Base-by-base conservation (phyloP, 2,329 filamentous ascomycete species). In the Leptosphaerulina australis region DNA sequence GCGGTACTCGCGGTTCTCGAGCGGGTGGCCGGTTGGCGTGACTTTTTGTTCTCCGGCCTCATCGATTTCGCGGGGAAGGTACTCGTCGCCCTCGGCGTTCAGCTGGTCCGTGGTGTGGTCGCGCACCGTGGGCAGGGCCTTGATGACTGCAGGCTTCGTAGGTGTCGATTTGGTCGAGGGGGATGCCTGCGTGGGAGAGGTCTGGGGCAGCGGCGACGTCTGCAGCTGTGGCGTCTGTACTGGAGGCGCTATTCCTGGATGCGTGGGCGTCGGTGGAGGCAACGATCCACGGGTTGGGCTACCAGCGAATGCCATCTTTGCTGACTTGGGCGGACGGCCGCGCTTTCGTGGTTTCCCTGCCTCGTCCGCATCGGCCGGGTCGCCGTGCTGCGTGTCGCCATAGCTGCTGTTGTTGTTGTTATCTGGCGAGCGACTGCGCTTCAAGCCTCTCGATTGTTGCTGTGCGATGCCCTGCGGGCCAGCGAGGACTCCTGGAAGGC, bases 51-150 rank as follows among this genome's bases (percentile, higher is more conserved):
- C 94, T 45, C 94, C 94, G 33, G 87, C 88, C 44, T 96, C 90
- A 69, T 99, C 94, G 55, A 88, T 88, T 74, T 99, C 94, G 64
- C 94, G 88, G 20, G 93, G 91, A 26, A 97, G 82, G 73, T 97
- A 99, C 75, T 99, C 94, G 71, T 97, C 94, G 55, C 90, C 89
- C 65, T 91, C 89, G 21, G 88, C 81, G 43, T 90, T 91, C 22
- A 99, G 83, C 73, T 97, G 93, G 71, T 97, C 93, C 12, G 93
- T 97, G 2, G 94, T 99, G 72, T 99, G 94, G 68, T 99, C 94
- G 74, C 94, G 83, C 11, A 97, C 94, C 3, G 94, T 97, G 2
- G 94, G 94, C 33, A 99, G 80, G 0, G 94, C 94, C 76, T 99
- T 99, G 63, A 97, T 81, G 7, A 93, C 90, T 8, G 80, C 69